Evolutionary conservation across 2,329 filamentous ascomycete genomes (phyloP).

Genomic region (Chrysoporthe cubensis): DNA sequence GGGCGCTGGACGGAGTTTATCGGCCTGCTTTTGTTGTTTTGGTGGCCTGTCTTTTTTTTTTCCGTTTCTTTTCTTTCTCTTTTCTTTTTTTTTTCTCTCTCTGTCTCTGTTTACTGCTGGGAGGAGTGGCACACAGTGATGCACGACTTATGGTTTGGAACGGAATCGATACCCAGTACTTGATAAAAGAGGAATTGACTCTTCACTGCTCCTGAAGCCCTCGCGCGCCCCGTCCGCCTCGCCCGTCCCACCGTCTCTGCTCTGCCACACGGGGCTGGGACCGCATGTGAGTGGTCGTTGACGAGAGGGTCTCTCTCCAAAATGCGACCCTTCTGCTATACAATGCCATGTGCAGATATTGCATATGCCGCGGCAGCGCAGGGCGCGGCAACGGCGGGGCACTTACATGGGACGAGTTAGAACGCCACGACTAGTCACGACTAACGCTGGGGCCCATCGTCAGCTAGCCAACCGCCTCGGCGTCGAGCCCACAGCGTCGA

Average conservation of each 20-base stretch:
- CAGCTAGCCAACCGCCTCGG: too few relatives aligned
- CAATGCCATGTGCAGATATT: too few relatives aligned
- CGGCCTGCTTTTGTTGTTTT: background rate
- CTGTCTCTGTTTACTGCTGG: background rate
- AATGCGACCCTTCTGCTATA: background rate
- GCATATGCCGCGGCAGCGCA: too few relatives aligned
- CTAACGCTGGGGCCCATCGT: too few relatives aligned
- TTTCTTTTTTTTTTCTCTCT: background rate
- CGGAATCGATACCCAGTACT: slow-evolving; percentile 30
- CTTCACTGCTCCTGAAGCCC: background rate
- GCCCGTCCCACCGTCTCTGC: background rate
- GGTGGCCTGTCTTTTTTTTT: background rate
- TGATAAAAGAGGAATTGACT: slow-evolving; percentile 22
- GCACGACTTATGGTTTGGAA: slow-evolving; percentile 28
- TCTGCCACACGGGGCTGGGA: background rate
- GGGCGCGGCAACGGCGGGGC: too few relatives aligned
- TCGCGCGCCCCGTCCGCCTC: background rate
- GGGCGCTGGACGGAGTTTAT: slow-evolving; percentile 3
- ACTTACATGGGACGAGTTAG: too few relatives aligned
- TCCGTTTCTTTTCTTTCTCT: background rate
- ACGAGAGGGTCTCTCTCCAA: background rate
- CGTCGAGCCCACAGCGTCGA: too few relatives aligned
- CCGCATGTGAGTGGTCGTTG: background rate
- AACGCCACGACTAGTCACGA: too few relatives aligned
- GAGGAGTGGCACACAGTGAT: slow-evolving; percentile 17